Evolutionary conservation across 768 basidiomycete genomes (phyloP).

Genomic region (Podaxis carcinomalis): DNA sequence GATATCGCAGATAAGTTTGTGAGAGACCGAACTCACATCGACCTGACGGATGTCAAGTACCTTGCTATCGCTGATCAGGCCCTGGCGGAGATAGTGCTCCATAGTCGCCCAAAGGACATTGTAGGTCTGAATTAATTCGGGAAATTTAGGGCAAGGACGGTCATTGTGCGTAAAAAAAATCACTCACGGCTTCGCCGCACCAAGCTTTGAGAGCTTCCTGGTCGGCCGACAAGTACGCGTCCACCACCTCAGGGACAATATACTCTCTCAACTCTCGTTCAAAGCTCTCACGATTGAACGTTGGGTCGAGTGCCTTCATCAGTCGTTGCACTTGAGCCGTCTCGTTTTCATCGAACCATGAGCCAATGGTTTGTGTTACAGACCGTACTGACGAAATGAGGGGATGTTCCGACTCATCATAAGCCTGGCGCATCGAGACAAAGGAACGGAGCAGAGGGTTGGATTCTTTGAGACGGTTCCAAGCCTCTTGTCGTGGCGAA

Average conservation of each 20-base stretch:
- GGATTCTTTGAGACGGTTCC: conserved; percentile 75
- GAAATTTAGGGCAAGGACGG: background rate
- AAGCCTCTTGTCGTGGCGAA: conserved; percentile 72
- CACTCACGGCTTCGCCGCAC: conserved; percentile 91
- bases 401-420: conserved; percentile 92
- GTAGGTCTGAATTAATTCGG: conserved; percentile 60
- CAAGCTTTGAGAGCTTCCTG: conserved; percentile 80
- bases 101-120: conserved; percentile 99
- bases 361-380: conserved; percentile 81
- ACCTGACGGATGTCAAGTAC: conserved; percentile 97
- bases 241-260: conserved; percentile 96
- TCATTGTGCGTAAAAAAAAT: background rate
- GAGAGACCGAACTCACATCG: conserved; percentile 56
- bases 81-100: conserved; percentile 89
- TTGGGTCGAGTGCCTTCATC: conserved; percentile 86
- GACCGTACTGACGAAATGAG: conserved; percentile 75
- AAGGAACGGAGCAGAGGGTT: conserved; percentile 71
- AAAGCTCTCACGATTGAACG: conserved; percentile 82
- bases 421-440: conserved; percentile 58
- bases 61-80: conserved; percentile 88
- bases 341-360: conserved; percentile 97
- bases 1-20: background rate
- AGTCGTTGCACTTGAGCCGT: conserved; percentile 89
- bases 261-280: conserved; percentile 92
- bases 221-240: conserved; percentile 91